A percentile compares a stretch with the other conserved stretches of the same genome.
phyloP scores from a whole-genome alignment of 805 yeast genomes.

The Wickerhamomyces kurtzmanii region DNA sequence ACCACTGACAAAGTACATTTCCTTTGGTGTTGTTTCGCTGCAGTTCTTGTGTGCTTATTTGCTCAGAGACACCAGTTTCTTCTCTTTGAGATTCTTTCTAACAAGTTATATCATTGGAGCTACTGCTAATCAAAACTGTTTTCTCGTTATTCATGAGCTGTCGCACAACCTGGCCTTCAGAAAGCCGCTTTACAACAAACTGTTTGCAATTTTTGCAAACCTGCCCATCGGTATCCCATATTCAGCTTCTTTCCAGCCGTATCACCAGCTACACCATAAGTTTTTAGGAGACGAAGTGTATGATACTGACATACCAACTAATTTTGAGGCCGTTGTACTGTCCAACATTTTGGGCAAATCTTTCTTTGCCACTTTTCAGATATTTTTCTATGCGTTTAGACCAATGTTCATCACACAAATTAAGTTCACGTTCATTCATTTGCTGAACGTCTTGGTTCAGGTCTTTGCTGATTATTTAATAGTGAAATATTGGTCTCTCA shows the following conservation, averaged over 20 bases:
- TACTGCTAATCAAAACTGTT: conserved; percentile 74
- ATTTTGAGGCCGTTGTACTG: conserved; percentile 61
- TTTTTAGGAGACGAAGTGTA: conserved; percentile 74
- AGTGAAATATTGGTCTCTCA: conserved; percentile 52
- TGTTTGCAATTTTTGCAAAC: conserved; percentile 70
- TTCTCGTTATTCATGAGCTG: conserved; percentile 82
- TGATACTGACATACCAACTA: conserved; percentile 86
- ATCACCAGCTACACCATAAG: conserved; percentile 87
- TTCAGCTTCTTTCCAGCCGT: conserved; percentile 78
- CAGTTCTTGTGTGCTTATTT: conserved; percentile 59
- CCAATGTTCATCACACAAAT: conserved; percentile 81
- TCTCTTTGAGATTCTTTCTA: conserved; percentile 42
- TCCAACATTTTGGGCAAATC: conserved; percentile 80
- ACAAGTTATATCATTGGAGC: conserved; percentile 79
- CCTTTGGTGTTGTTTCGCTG: conserved; percentile 50
- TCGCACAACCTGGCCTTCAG: conserved; percentile 80
- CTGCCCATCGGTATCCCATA: conserved; percentile 87
- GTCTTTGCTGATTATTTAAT: conserved; percentile 46
- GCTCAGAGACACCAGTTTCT: conserved; percentile 44
- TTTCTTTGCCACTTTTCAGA: conserved; percentile 83
- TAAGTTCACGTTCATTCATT: conserved; percentile 66
- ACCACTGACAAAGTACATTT: conserved; percentile 74
- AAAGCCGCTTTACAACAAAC: conserved; percentile 65
- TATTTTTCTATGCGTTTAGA: conserved; percentile 80
- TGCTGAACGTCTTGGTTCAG: conserved; percentile 53